Conservation (phyloP, 805 yeast species). For the Ascoidea rubescens region DNA sequence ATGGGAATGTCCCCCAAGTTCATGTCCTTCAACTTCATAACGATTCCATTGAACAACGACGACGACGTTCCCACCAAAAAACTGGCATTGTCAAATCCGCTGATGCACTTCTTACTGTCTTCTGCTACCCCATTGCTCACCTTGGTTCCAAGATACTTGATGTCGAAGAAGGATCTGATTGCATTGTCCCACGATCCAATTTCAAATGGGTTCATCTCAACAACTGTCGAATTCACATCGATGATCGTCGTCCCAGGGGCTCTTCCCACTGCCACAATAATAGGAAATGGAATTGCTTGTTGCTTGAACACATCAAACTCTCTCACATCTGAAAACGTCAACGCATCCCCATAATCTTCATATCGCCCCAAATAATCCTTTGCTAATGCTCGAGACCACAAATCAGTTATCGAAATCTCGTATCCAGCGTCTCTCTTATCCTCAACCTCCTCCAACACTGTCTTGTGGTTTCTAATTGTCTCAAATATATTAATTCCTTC, state of each 20-base stretch:
- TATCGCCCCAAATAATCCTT: conserved; percentile 43
- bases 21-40: conserved; percentile 35
- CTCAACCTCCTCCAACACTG: conserved; percentile 25
- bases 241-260: conserved; percentile 32
- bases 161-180: conserved; percentile 47
- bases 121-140: conserved; percentile 43
- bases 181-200: conserved; percentile 85
- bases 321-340: conserved; percentile 25
- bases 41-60: conserved; percentile 55
- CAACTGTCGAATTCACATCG: conserved; percentile 52
- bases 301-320: conserved; percentile 31
- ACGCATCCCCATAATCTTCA: conserved; percentile 35
- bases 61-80: conserved; percentile 77
- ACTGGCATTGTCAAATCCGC: conserved; percentile 71
- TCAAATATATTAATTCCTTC: conserved; percentile 46
- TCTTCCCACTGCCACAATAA: conserved; percentile 23
- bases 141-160: conserved; percentile 56
- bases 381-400: conserved; percentile 53
- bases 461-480: conserved; percentile 30
- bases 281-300: conserved; percentile 34
- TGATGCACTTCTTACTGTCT: conserved; percentile 33
- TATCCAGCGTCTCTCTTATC: conserved; percentile 39
- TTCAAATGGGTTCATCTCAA: conserved; percentile 51
- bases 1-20: not conserved
- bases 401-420: conserved; percentile 39